phyloP scores from a whole-genome alignment of 2,329 filamentous ascomycete genomes.

The Stachybotrys elegans region DNA sequence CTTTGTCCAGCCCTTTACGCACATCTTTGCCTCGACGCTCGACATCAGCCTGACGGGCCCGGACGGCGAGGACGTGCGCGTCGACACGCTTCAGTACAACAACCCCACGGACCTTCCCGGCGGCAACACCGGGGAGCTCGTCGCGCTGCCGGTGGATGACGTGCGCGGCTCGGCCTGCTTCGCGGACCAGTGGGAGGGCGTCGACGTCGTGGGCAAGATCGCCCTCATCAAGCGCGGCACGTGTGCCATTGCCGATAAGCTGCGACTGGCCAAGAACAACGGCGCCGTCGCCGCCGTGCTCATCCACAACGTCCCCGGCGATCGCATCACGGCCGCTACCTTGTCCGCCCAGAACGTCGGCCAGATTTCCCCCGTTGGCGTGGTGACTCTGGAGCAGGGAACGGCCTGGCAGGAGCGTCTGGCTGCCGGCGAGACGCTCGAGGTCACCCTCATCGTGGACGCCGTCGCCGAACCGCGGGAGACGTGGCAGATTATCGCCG shows the following conservation, averaged over 20 bases:
- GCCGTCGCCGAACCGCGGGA: slow-evolving; percentile 28
- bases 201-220: slow-evolving; percentile 34
- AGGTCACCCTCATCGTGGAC: slow-evolving; percentile 30
- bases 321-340: slow-evolving; percentile 14
- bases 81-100: slow-evolving; percentile 35
- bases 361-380: slow-evolving; percentile 28
- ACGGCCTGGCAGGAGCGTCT: slow-evolving; percentile 28
- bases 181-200: slow-evolving; percentile 31
- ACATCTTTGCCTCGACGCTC: slow-evolving; percentile 36
- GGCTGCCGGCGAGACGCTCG: slow-evolving; percentile 25
- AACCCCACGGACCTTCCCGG: slow-evolving; percentile 26
- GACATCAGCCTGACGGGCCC: slow-evolving; percentile 39
- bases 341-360: slow-evolving; percentile 30
- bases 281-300: slow-evolving; percentile 46
- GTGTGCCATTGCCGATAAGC: slow-evolving; percentile 33
- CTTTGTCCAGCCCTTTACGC: slow-evolving; percentile 40
- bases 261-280: slow-evolving; percentile 26
- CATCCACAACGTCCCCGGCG: slow-evolving; percentile 55
- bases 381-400: slow-evolving; percentile 29
- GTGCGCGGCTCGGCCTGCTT: slow-evolving; percentile 28
- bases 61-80: slow-evolving; percentile 36
- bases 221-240: slow-evolving; percentile 36
- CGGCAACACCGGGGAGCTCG: slow-evolving; percentile 25
- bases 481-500: slow-evolving; percentile 36
- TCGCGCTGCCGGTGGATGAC: slow-evolving; percentile 27